A percentile compares a stretch with the other conserved stretches of the same genome.
Evolutionary conservation across 441 rosid genomes (phyloP).

Genomic region (Arabidopsis lyrata): DNA sequence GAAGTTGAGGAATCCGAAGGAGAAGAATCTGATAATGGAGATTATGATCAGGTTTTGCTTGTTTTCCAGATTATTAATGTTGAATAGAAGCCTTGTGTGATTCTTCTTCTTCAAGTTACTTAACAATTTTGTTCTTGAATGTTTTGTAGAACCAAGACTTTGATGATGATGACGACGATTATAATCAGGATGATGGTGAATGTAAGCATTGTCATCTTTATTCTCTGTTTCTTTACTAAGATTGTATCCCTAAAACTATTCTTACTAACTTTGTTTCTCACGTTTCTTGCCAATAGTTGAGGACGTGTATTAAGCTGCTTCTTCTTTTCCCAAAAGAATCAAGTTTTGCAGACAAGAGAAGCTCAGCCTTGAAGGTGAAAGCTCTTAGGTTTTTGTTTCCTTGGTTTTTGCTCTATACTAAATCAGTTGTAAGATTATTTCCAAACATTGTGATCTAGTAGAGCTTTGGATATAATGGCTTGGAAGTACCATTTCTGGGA

Average conservation of each 20-base stretch:
- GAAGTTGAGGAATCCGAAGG: conserved; percentile 24
- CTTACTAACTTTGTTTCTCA: conserved; percentile 14
- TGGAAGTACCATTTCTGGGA: too few species aligned
- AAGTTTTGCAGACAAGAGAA: conserved; percentile 23
- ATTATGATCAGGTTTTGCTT: conserved; percentile 35
- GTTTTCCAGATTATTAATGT: background rate
- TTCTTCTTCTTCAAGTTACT: conserved; percentile 10
- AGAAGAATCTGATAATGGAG: conserved; percentile 33
- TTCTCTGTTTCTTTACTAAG: background rate
- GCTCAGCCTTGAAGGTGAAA: background rate
- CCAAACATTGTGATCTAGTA: too few species aligned
- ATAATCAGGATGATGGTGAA: conserved; percentile 26
- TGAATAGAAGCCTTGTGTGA: conserved; percentile 2
- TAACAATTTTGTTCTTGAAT: background rate
- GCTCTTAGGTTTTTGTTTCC: too few species aligned
- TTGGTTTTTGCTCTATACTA: too few species aligned
- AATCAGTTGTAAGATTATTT: too few species aligned
- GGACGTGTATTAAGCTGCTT: background rate
- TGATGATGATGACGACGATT: conserved; percentile 46
- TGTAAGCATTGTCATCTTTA: conserved; percentile 31
- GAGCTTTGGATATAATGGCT: too few species aligned
- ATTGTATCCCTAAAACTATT: background rate
- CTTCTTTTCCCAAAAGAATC: background rate
- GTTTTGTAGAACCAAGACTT: conserved; percentile 34
- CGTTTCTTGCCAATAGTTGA: conserved; percentile 31